phyloP scores from a whole-genome alignment of 768 basidiomycete species.

The Scleroderma bovista region DNA sequence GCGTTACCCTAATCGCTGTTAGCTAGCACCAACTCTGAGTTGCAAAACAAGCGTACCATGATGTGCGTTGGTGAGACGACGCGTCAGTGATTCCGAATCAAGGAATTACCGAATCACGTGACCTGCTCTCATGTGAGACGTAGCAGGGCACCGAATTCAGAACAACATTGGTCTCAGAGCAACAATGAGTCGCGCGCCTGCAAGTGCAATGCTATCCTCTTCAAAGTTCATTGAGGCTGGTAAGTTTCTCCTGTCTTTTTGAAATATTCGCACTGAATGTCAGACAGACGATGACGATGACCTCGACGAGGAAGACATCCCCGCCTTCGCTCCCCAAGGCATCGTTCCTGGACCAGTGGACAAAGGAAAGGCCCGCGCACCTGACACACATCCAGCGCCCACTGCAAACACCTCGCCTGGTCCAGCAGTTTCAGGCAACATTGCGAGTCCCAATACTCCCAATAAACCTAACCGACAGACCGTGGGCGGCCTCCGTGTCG shows the following conservation, averaged over 20 bases:
- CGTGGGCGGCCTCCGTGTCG: slow-evolving; percentile 82
- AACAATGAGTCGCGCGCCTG: slow-evolving; percentile 20
- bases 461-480: slow-evolving; percentile 50
- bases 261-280: slow-evolving; percentile 2
- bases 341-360: slow-evolving; percentile 41
- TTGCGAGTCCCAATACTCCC: slow-evolving; percentile 47
- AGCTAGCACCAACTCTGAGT: not conserved
- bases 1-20: slow-evolving; percentile 59
- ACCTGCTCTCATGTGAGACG: slow-evolving; percentile 13
- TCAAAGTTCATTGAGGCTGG: slow-evolving; percentile 83
- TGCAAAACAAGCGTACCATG: slow-evolving; percentile 18
- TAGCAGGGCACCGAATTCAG: slow-evolving; percentile 19
- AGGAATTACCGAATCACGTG: slow-evolving; percentile 26
- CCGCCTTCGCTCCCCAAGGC: slow-evolving; percentile 67
- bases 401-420: slow-evolving; percentile 27
- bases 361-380: slow-evolving; percentile 71
- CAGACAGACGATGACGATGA: slow-evolving; percentile 71
- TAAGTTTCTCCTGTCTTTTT: slow-evolving; percentile 16
- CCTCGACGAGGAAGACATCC: slow-evolving; percentile 75
- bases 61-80: slow-evolving; percentile 25
- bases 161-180: not conserved
- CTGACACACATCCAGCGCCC: slow-evolving; percentile 45
- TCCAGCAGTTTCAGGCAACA: slow-evolving; percentile 61
- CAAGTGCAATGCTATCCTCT: slow-evolving; percentile 46
- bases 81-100: slow-evolving; percentile 46